Evolutionary conservation across 73 alveolate genomes (phyloP).

Genomic region (Symbiodinium natans): DNA sequence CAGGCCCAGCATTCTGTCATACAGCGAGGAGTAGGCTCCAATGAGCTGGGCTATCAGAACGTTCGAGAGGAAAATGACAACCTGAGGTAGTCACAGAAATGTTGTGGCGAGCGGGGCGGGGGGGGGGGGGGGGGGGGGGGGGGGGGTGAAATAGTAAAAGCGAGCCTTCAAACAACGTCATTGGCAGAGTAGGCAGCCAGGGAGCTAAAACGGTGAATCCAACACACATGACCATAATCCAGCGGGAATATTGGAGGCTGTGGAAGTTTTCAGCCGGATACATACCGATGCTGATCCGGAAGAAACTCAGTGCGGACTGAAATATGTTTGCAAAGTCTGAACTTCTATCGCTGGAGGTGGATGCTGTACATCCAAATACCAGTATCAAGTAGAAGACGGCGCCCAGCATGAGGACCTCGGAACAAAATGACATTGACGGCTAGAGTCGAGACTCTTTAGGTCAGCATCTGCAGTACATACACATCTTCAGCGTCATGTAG

Average conservation of each 20-base stretch:
- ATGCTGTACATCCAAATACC: neutral
- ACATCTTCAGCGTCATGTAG: neutral
- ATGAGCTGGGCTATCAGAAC: constrained; percentile 57
- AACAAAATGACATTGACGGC: no score
- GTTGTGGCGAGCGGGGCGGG: no score
- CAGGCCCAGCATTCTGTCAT: constrained; percentile 61
- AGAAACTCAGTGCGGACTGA: neutral
- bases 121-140: no score
- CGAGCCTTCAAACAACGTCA: neutral
- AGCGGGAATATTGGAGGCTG: constrained; percentile 6
- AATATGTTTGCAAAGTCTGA: neutral
- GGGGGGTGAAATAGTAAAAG: no score
- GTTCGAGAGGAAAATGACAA: constrained; percentile 70
- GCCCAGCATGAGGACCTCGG: neutral
- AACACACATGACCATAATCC: neutral
- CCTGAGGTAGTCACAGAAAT: neutral
- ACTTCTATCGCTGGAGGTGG: neutral
- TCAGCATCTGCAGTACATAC: no score
- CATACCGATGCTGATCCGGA: constrained; percentile 7
- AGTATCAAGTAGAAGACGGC: neutral
- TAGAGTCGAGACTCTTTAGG: no score
- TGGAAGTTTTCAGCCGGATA: neutral
- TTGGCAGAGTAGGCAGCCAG: neutral
- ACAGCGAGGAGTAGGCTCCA: constrained; percentile 13
- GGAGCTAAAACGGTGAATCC: neutral